Evolutionary conservation across 1,139 yeast genomes (phyloP).

Genomic region (Sugiyamaella japonica): DNA sequence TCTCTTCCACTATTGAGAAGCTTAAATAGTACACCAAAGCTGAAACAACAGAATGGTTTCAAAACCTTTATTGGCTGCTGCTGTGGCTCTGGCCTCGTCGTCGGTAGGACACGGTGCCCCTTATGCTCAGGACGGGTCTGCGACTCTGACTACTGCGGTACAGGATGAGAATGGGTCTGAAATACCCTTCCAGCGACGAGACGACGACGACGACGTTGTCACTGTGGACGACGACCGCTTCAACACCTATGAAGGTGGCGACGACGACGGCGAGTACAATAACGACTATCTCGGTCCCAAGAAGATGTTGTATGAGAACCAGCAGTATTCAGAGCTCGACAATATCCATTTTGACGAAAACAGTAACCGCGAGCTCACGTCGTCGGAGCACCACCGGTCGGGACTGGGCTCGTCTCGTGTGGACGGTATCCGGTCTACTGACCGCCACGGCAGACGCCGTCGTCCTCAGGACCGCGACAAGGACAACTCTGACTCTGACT

Average conservation of each 20-base stretch:
- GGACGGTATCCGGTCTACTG: slow-evolving; percentile 2
- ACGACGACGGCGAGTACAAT: background rate
- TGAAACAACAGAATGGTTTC: slow-evolving; percentile 3
- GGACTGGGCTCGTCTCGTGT: slow-evolving; percentile 4
- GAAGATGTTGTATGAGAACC: background rate
- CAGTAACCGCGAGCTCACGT: background rate
- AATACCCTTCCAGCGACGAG: slow-evolving; percentile 6
- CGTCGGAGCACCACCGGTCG: background rate
- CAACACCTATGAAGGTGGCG: background rate
- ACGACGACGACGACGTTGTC: slow-evolving; percentile 5
- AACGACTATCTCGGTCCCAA: background rate
- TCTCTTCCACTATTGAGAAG: too few species aligned
- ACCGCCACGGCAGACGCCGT: slow-evolving; percentile 5
- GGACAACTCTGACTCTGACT: background rate
- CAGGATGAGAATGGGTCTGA: background rate
- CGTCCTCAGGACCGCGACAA: background rate
- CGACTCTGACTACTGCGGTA: background rate
- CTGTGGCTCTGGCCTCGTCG: slow-evolving; percentile 4
- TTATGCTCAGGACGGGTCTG: background rate
- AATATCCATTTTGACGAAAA: background rate
- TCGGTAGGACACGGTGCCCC: slow-evolving; percentile 9
- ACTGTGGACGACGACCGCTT: background rate
- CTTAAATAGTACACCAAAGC: too few species aligned
- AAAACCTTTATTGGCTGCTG: slow-evolving; percentile 13
- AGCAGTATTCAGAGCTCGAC: background rate